Evolutionary conservation across 129 eudicot species (phyloP).

Genomic region (Pittosporum tobira): DNA sequence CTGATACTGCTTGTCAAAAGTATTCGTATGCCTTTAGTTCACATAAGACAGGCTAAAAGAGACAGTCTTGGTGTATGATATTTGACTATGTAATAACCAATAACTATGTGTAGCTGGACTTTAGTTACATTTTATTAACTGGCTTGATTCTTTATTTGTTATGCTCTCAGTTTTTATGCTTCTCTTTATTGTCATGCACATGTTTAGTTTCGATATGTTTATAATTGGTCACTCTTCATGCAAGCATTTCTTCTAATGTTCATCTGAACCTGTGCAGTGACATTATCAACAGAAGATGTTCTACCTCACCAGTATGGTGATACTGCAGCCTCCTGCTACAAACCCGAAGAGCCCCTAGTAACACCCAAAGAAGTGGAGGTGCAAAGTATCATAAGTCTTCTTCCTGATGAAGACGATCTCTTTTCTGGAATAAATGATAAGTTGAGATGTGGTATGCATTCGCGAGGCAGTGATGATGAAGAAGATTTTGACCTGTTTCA

Average conservation of each 20-base stretch:
- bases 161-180: background rate
- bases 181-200: background rate
- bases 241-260: conserved; percentile 1
- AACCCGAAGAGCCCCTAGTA: conserved; percentile 14
- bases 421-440: conserved; percentile 42
- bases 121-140: no score
- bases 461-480: conserved; percentile 26
- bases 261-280: conserved; percentile 16
- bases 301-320: conserved; percentile 9
- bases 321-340: conserved; percentile 15
- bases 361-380: conserved; percentile 23
- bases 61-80: background rate
- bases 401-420: conserved; percentile 66
- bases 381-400: conserved; percentile 38
- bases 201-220: background rate
- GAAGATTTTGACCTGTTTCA: conserved; percentile 47
- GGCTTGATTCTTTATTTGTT: no score
- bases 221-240: background rate
- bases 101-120: no score
- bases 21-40: background rate
- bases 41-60: background rate
- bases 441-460: conserved; percentile 22
- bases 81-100: no score
- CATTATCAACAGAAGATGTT: conserved; percentile 6
- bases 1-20: no score